A percentile compares a stretch with the other conserved stretches of the same genome.
Evolutionary conservation across 371 early-diverging fungal genomes (phyloP).

Genomic region (Encephalitozoon hellem): DNA sequence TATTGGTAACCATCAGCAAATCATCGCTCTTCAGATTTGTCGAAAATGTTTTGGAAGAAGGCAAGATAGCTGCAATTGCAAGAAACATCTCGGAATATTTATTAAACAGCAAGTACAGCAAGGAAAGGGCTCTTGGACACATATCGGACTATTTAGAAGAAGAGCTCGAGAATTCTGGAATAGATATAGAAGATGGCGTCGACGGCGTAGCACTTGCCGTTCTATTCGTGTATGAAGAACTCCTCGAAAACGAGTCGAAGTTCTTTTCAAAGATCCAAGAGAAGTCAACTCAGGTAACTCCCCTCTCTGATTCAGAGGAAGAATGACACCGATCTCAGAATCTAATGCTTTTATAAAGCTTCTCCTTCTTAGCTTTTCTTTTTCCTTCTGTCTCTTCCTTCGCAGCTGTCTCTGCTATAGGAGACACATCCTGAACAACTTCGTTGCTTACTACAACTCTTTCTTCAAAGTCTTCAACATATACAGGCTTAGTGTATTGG

Average conservation of each 20-base stretch:
- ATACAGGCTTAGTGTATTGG: conserved; percentile 5
- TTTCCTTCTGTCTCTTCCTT: background rate
- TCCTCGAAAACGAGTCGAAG: background rate
- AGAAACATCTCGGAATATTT: background rate
- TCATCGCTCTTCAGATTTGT: conserved; percentile 6
- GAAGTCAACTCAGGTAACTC: background rate
- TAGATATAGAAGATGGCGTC: conserved; percentile 17
- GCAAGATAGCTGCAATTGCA: background rate
- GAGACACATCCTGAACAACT: background rate
- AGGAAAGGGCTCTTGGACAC: background rate
- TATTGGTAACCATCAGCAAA: background rate
- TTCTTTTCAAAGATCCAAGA: conserved; percentile 2
- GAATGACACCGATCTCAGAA: background rate
- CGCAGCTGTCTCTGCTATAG: no score
- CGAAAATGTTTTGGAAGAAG: background rate
- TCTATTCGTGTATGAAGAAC: conserved; percentile 17
- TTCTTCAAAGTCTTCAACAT: background rate
- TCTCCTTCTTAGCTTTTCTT: background rate
- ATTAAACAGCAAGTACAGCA: background rate
- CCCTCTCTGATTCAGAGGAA: background rate
- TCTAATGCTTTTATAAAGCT: conserved; percentile 1
- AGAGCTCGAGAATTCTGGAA: background rate
- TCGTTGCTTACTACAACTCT: background rate
- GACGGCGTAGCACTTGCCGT: conserved; percentile 5
- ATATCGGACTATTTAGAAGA: background rate